These are phyloP conservation scores for Crepidotus variabilis DNA, from an alignment of 768 basidiomycete species.

Conservation along the genomic window DNA sequence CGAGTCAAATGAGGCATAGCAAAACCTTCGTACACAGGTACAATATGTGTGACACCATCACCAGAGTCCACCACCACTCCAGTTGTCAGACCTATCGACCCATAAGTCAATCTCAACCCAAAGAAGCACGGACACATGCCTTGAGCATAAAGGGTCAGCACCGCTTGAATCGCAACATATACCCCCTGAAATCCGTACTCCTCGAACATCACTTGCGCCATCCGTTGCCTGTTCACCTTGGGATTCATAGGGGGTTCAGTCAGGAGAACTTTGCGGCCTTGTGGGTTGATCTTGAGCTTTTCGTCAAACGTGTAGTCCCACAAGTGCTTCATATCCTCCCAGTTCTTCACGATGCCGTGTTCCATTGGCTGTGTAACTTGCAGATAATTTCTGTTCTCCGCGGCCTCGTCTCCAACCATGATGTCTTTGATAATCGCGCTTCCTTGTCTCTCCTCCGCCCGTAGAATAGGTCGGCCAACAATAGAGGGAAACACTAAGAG, in stretches of 20 bases:
- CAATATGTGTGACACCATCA: conserved; percentile 98
- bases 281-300: conserved; percentile 86
- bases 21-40: conserved; percentile 97
- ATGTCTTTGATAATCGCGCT: conserved; percentile 89
- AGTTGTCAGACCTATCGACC: conserved; percentile 78
- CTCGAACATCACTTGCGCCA: conserved; percentile 99
- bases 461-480: conserved; percentile 93
- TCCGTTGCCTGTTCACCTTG: conserved; percentile 83
- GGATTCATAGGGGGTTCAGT: conserved; percentile 99
- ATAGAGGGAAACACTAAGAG: conserved; percentile 89
- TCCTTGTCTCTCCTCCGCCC: conserved; percentile 94
- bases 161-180: conserved; percentile 98
- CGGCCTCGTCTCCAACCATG: conserved; percentile 98
- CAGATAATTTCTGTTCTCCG: conserved; percentile 89
- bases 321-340: conserved; percentile 98
- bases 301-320: conserved; percentile 99
- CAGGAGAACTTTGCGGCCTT: conserved; percentile 84
- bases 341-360: conserved; percentile 97
- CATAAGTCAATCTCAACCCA: conserved; percentile 2
- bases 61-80: conserved; percentile 99
- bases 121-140: conserved; percentile 47
- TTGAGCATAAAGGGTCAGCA: conserved; percentile 97
- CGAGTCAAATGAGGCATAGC: conserved; percentile 93
- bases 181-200: conserved; percentile 95
- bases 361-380: conserved; percentile 99